Evolutionary conservation across 2,329 filamentous ascomycete species (phyloP), one percentile per base, ranked within the genome.

Genomic region (Xylariaceae sp.): DNA sequence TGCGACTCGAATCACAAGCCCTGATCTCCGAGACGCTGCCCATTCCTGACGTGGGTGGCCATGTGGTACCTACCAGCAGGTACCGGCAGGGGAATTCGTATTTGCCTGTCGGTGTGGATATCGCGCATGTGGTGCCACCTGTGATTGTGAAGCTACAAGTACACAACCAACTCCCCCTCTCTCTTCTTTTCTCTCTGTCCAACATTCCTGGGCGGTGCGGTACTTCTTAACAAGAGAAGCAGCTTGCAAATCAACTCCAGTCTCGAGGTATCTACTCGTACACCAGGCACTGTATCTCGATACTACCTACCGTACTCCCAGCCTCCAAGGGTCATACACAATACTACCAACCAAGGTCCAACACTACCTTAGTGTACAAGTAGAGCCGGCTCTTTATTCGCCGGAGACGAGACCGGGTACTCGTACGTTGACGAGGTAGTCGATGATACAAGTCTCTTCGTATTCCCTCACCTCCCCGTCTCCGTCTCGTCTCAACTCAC

Each of bases 41-140:
- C 66, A 62, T 66, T 65, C 64, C 62, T 68, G 61, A 60, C 58
- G 66, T 64, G 63, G 65, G 62, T 65, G 64, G 56, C 66, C 49
- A 15, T 15, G 49, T 15, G 49, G 49, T 35, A 51, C 49, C 49
- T 51, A 8, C 23, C 49, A 9, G 49, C 23, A 51, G 11, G 68
- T 68, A 67, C 67, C 67, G 67, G 63, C 65, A 64, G 67, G 67
- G 63, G 64, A 64, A 61, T 68, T 70, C 68, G 68, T 70, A 69
- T 69, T 59, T 66, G 65, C 66, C 63, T 65, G 66, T 58, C 58
- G 13, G 50, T 58, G 61, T 64, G 63, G 63, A 55, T 65, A 65
- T 62, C 44, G 57, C 56, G 56, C 56, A 57, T 64, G 63, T 60
- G 56, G 64, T 65, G 55, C 59, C 56, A 59, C 61, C 57, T 53